A percentile compares a stretch with the other conserved stretches of the same genome.
Conservation (phyloP, 306 rosid species). For the Quercus bicolor region DNA sequence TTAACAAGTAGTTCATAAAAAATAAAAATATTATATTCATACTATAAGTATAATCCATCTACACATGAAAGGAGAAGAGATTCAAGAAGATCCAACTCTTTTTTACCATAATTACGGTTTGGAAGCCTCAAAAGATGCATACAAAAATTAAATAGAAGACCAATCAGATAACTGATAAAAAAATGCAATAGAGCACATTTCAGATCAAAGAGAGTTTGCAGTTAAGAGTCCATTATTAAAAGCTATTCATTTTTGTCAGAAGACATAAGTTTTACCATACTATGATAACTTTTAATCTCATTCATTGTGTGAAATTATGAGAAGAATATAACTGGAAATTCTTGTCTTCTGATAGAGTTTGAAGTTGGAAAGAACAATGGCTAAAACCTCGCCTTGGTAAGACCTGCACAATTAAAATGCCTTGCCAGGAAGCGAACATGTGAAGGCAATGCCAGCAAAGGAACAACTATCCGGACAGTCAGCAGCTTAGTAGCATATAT, state of each 20-base stretch:
- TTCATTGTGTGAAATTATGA: background rate
- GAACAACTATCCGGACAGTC: background rate
- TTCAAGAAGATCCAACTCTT: conserved; percentile 69
- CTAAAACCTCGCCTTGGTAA: background rate
- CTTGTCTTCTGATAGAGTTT: background rate
- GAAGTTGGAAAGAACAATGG: background rate
- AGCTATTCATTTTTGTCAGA: background rate
- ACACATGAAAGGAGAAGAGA: conserved; percentile 50
- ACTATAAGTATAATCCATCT: conserved; percentile 59
- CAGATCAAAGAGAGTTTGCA: background rate
- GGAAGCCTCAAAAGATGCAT: conserved; percentile 39
- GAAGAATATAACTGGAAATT: background rate
- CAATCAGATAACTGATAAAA: conserved; percentile 23
- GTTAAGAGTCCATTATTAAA: background rate
- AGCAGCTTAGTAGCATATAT: background rate
- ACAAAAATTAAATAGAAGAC: conserved; percentile 16
- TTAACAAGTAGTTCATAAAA: background rate
- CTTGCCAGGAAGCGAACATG: background rate
- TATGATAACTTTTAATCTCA: background rate
- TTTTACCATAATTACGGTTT: conserved; percentile 49
- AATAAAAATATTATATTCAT: conserved; percentile 14
- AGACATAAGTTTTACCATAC: background rate
- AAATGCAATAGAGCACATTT: background rate
- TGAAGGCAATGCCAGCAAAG: background rate
- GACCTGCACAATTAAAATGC: background rate